Evolutionary conservation across 2,329 filamentous ascomycete genomes (phyloP).

Genomic region (Colletotrichum euphorbiae): DNA sequence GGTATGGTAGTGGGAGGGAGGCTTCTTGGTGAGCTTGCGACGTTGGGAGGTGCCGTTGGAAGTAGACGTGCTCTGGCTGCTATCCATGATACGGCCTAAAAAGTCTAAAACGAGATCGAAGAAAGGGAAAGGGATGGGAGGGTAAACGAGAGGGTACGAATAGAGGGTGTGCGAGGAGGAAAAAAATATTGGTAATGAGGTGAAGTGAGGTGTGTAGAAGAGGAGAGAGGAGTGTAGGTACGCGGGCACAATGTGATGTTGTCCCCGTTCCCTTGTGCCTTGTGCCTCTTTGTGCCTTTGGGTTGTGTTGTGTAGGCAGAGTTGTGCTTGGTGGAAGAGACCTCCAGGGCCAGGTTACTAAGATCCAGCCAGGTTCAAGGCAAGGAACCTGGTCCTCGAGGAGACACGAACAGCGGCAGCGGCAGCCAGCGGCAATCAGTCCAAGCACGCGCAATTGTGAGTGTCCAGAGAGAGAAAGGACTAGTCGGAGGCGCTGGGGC

Average conservation of each 20-base stretch:
- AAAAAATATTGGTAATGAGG: slow-evolving; percentile 6
- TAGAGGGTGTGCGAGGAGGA: slow-evolving; percentile 41
- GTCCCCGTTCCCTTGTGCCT: slow-evolving; percentile 19
- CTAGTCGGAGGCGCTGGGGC: no score
- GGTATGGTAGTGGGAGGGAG: slow-evolving; percentile 60
- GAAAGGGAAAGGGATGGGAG: slow-evolving; percentile 12
- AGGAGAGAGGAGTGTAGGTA: neutral
- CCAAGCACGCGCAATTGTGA: slow-evolving; percentile 9
- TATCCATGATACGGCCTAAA: slow-evolving; percentile 58
- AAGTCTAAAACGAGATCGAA: slow-evolving; percentile 38
- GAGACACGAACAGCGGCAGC: neutral
- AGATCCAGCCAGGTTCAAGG: no score
- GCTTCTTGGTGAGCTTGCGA: slow-evolving; percentile 73
- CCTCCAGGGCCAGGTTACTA: no score
- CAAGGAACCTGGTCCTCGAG: neutral
- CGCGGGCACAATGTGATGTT: slow-evolving; percentile 12
- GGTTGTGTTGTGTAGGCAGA: neutral
- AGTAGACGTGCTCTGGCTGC: slow-evolving; percentile 51
- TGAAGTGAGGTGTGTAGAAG: neutral
- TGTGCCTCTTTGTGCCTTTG: neutral
- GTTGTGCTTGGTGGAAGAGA: neutral
- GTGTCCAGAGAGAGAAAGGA: no score
- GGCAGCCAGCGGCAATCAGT: slow-evolving; percentile 17
- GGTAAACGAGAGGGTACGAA: slow-evolving; percentile 34
- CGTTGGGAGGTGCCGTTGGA: slow-evolving; percentile 64